Conservation (phyloP, 371 early-diverging fungal genomes). For the Circinella umbellata region DNA sequence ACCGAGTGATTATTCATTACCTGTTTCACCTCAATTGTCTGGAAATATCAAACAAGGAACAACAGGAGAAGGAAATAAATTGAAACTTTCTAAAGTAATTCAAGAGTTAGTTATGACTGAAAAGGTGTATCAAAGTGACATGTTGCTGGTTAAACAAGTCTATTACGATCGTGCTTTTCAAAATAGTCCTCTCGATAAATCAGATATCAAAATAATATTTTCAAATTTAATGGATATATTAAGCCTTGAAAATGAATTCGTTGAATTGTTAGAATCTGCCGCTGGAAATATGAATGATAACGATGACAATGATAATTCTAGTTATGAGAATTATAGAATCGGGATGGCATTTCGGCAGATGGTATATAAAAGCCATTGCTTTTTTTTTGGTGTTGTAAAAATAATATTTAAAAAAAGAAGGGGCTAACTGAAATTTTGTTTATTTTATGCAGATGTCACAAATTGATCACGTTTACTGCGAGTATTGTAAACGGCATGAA, state of each 20-base stretch:
- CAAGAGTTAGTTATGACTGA: conserved; percentile 79
- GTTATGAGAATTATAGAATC: conserved; percentile 37
- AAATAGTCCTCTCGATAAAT: conserved; percentile 43
- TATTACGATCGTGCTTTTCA: conserved; percentile 59
- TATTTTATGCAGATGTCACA: conserved; percentile 40
- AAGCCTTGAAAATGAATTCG: conserved; percentile 53
- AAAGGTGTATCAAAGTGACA: conserved; percentile 66
- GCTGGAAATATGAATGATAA: conserved; percentile 27
- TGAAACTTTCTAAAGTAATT: conserved; percentile 55
- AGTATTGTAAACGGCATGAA: conserved; percentile 80
- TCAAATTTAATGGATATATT: conserved; percentile 70
- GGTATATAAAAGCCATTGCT: too few relatives aligned
- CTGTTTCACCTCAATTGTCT: conserved; percentile 23
- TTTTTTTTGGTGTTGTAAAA: background rate
- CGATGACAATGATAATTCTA: conserved; percentile 24
- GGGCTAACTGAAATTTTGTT: background rate
- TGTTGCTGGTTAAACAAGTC: conserved; percentile 66
- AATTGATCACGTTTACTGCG: conserved; percentile 66
- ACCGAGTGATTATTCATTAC: conserved; percentile 16
- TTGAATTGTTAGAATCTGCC: conserved; percentile 53
- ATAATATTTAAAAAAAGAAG: too few relatives aligned
- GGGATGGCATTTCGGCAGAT: conserved; percentile 65
- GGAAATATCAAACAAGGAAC: conserved; percentile 19
- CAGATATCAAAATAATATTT: conserved; percentile 69
- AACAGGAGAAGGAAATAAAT: background rate